Percentiles rank a stretch among this genome's conserved stretches.
Conservation (phyloP, 225 moss, liverwort and hornwort genomes). For the Pleurozium schreberi region DNA sequence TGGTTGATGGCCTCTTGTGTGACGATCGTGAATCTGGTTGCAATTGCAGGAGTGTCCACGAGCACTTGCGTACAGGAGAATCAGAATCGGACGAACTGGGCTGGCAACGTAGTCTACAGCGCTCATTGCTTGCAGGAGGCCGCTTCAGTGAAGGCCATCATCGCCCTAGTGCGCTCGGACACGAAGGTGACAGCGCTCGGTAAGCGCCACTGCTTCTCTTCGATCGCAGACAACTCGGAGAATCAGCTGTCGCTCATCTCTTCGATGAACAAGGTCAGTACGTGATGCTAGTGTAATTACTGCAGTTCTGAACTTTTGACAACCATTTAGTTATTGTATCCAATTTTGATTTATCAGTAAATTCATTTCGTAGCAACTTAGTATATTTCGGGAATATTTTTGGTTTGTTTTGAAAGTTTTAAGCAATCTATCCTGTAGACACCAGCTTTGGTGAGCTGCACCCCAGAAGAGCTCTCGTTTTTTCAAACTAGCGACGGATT, state of each 20-base stretch:
- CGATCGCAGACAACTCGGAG: conserved; percentile 25
- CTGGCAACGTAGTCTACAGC: conserved; percentile 16
- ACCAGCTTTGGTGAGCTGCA: neutral
- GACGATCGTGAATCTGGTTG: neutral
- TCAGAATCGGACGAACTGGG: conserved; percentile 36
- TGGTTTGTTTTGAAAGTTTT: neutral
- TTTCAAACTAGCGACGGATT: neutral
- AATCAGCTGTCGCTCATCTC: conserved; percentile 21
- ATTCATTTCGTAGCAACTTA: too few relatives aligned
- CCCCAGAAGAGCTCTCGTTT: neutral
- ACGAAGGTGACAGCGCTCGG: conserved; percentile 13
- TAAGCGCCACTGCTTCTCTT: conserved; percentile 31
- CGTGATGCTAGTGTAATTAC: neutral
- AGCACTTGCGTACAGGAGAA: neutral
- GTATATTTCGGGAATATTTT: too few relatives aligned
- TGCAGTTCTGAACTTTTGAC: neutral
- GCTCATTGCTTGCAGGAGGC: conserved; percentile 7
- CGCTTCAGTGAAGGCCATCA: conserved; percentile 11
- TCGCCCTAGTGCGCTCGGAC: neutral
- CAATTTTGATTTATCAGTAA: too few relatives aligned
- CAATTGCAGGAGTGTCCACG: neutral
- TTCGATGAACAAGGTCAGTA: neutral
- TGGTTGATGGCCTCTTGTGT: neutral
- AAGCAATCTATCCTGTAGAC: neutral
- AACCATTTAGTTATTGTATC: too few relatives aligned